Conservation (phyloP, 495 filamentous ascomycete species). For the Astrocystis sublimbata region DNA sequence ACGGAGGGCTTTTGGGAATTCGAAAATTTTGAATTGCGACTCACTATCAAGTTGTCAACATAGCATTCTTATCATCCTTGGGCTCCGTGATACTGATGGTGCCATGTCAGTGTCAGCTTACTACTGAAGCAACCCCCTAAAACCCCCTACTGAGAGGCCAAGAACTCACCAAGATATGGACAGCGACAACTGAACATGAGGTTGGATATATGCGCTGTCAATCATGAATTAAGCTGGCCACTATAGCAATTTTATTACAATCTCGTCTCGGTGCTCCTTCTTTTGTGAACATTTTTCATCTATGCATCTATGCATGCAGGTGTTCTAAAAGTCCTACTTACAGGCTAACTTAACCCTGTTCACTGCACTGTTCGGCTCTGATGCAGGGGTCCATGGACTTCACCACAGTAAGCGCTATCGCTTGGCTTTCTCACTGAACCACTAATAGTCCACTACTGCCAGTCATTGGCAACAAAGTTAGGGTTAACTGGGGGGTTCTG, state of each 20-base stretch:
- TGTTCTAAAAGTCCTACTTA: too few relatives aligned
- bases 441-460: background rate
- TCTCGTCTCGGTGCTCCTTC: too few relatives aligned
- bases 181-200: too few relatives aligned
- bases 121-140: background rate
- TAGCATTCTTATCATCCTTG: background rate
- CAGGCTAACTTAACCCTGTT: too few relatives aligned
- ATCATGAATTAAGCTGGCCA: too few relatives aligned
- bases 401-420: background rate
- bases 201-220: too few relatives aligned
- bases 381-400: background rate
- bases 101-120: constrained; percentile 13
- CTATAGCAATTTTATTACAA: too few relatives aligned
- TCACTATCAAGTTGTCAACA: background rate
- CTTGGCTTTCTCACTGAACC: background rate
- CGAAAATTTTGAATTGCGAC: background rate
- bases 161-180: background rate
- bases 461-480: background rate
- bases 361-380: background rate
- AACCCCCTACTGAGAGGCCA: background rate
- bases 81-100: background rate
- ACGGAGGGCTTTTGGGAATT: background rate
- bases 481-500: too few relatives aligned
- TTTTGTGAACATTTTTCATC: background rate
- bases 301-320: background rate